Percentiles rank a stretch among this genome's conserved stretches.
phyloP scores from a whole-genome alignment of 768 basidiomycete species.

The Melanogaster broomeanus region DNA sequence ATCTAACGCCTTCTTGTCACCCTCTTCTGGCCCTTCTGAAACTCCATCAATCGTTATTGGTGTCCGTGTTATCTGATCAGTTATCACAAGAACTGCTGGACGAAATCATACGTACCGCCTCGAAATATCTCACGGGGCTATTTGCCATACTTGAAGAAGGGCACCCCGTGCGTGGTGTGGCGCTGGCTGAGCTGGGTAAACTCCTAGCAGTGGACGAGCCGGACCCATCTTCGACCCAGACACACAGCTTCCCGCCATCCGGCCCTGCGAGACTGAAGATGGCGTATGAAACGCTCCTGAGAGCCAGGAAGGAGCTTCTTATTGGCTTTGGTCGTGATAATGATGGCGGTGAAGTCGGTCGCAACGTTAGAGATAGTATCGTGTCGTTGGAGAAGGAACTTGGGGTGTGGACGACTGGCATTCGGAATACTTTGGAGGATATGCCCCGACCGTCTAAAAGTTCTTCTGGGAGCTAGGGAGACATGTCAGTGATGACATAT shows the following conservation, averaged over 20 bases:
- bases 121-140: slow-evolving; percentile 55
- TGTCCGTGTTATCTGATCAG: slow-evolving; percentile 45
- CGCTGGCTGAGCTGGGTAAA: slow-evolving; percentile 80
- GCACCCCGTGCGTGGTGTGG: slow-evolving; percentile 78
- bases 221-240: slow-evolving; percentile 32
- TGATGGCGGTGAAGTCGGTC: slow-evolving; percentile 73
- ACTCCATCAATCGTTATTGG: slow-evolving; percentile 69
- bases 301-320: slow-evolving; percentile 59
- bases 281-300: slow-evolving; percentile 63
- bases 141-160: slow-evolving; percentile 53
- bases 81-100: slow-evolving; percentile 58
- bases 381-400: slow-evolving; percentile 73
- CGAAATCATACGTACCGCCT: slow-evolving; percentile 58
- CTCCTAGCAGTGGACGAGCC: slow-evolving; percentile 80
- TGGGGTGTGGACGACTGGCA: slow-evolving; percentile 64
- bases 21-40: slow-evolving; percentile 76
- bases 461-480: not conserved
- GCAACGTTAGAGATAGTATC: slow-evolving; percentile 56
- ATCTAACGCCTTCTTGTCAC: slow-evolving; percentile 66
- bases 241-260: slow-evolving; percentile 59
- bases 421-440: slow-evolving; percentile 58
- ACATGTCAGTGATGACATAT: too few species aligned
- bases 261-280: slow-evolving; percentile 63
- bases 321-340: slow-evolving; percentile 72
- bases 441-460: not conserved